These are phyloP conservation scores for Flaveria trinervia DNA, from an alignment of 129 eudicot species.

Conservation along the genomic window DNA sequence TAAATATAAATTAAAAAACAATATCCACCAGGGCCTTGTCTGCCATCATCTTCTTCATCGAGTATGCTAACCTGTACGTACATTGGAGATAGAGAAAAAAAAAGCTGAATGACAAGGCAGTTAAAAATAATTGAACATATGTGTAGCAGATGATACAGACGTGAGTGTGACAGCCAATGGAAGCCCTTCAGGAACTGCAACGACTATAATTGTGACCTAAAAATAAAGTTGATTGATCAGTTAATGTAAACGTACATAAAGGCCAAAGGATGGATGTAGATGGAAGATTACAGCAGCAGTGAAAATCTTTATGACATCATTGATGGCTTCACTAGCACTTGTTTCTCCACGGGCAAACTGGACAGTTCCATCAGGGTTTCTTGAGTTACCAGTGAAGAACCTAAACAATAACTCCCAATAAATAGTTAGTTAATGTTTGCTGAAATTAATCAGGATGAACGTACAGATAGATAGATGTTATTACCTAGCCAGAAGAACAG, in stretches of 20 bases:
- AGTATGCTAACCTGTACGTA: constrained; percentile 76
- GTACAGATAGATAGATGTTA: not conserved
- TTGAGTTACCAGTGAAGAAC: constrained; percentile 74
- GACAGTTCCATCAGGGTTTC: constrained; percentile 61
- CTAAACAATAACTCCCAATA: constrained; percentile 30
- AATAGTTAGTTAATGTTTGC: too few relatives aligned
- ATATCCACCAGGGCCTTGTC: constrained; percentile 84
- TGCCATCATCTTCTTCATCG: constrained; percentile 98
- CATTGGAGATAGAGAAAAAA: not conserved
- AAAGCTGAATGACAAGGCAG: too few relatives aligned
- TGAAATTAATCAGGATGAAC: too few relatives aligned
- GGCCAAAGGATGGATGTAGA: not conserved
- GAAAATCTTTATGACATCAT: constrained; percentile 65
- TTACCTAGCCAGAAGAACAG: constrained; percentile 75
- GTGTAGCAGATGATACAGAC: constrained; percentile 41
- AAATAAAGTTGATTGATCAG: constrained; percentile 20
- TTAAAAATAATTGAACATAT: not conserved
- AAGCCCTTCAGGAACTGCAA: constrained; percentile 99
- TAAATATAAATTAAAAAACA: not conserved
- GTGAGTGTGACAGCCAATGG: constrained; percentile 96
- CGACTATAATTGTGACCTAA: constrained; percentile 94
- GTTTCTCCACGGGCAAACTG: constrained; percentile 74
- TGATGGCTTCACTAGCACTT: constrained; percentile 48
- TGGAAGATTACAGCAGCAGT: constrained; percentile 71
- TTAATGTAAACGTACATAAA: not conserved